Evolutionary conservation across 2,329 filamentous ascomycete genomes (phyloP).

Genomic region (Westerdykella sp.): DNA sequence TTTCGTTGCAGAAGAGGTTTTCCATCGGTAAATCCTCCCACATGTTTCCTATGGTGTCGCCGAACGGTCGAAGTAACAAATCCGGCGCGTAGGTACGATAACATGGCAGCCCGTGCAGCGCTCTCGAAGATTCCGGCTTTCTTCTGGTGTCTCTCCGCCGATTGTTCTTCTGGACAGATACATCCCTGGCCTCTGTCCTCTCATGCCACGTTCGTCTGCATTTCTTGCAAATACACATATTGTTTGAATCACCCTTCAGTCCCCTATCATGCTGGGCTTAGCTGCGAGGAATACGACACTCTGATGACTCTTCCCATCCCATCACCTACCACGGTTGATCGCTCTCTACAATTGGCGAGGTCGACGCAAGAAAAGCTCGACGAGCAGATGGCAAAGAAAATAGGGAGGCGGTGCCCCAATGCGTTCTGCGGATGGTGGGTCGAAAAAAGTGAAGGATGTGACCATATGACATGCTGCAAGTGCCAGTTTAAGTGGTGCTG

Average conservation of each 20-base stretch:
- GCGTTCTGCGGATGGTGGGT: constrained; percentile 31
- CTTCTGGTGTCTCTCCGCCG: constrained; percentile 6
- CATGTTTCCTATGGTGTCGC: background rate
- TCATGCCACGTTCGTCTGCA: constrained; percentile 37
- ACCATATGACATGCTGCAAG: constrained; percentile 29
- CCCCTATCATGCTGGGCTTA: constrained; percentile 32
- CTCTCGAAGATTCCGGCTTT: constrained; percentile 6
- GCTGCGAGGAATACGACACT: constrained; percentile 31
- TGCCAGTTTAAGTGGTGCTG: constrained; percentile 36
- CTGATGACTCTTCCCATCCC: constrained; percentile 4
- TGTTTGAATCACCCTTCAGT: constrained; percentile 28
- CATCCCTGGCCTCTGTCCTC: background rate
- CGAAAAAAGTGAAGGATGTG: constrained; percentile 35
- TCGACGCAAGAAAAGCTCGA: constrained; percentile 8
- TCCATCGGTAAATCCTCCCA: constrained; percentile 4
- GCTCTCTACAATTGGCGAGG: background rate
- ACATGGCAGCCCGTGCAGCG: constrained; percentile 2
- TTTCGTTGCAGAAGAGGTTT: constrained; percentile 13
- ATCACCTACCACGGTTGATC: background rate
- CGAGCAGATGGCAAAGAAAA: constrained; percentile 15
- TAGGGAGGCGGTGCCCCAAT: constrained; percentile 33
- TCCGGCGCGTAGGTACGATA: constrained; percentile 5
- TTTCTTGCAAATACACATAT: constrained; percentile 25
- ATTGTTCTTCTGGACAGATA: constrained; percentile 8
- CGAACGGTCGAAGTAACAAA: background rate